phyloP scores from a whole-genome alignment of 1,284 basidiomycete genomes.

The Microbotryomycetes sp. region DNA sequence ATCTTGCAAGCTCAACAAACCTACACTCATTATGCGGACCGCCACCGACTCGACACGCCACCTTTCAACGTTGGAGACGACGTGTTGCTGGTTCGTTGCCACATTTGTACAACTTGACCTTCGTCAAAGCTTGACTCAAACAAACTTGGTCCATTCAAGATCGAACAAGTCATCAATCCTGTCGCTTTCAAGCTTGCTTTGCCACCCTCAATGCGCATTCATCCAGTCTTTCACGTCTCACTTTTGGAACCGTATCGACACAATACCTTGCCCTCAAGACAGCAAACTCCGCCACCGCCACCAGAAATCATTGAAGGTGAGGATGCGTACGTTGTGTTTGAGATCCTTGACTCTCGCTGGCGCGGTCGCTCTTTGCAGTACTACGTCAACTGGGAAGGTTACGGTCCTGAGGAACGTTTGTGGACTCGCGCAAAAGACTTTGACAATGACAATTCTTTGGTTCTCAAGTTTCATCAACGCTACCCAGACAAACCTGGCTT shows the following conservation, averaged over 20 bases:
- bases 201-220: constrained; percentile 11
- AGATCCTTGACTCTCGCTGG: constrained; percentile 1
- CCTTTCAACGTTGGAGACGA: background rate
- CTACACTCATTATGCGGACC: background rate
- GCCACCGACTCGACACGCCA: background rate
- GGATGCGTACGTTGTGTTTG: background rate
- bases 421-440: background rate
- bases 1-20: background rate
- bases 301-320: background rate
- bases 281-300: constrained; percentile 1
- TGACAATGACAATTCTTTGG: background rate
- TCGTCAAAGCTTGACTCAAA: constrained; percentile 9
- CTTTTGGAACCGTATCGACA: constrained; percentile 8
- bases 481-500: background rate
- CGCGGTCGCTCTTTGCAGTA: constrained; percentile 4
- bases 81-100: background rate
- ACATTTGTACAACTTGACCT: constrained; percentile 11
- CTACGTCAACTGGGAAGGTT: constrained; percentile 9
- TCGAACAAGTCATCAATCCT: constrained; percentile 1
- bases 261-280: constrained; percentile 1
- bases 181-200: constrained; percentile 11
- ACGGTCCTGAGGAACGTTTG: background rate
- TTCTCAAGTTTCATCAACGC: background rate
- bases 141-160: constrained; percentile 14
- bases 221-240: constrained; percentile 13